A percentile compares a stretch with the other conserved stretches of the same genome.
These are phyloP conservation scores for Spiraea crenata DNA, from an alignment of 331 rosid genomes.

Conservation along the genomic window DNA sequence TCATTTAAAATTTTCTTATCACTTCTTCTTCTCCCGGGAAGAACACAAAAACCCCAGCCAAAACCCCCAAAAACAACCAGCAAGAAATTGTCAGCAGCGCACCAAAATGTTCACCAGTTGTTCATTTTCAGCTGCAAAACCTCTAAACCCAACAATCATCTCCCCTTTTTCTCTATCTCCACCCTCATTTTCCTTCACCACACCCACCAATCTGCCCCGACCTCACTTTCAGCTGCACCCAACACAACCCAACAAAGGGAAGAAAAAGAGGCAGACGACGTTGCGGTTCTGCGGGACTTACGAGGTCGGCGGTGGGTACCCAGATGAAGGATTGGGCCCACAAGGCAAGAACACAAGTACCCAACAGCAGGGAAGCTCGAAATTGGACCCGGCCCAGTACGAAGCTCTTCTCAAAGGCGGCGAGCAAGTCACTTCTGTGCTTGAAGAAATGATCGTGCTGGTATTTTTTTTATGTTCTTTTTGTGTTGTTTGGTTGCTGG, in stretches of 20 bases:
- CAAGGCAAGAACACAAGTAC: slow-evolving; percentile 9
- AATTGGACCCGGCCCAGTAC: slow-evolving; percentile 39
- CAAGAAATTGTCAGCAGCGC: slow-evolving; percentile 9
- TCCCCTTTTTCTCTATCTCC: neutral
- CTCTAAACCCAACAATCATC: neutral
- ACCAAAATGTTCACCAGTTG: slow-evolving; percentile 3
- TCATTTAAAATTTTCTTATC: too few species aligned
- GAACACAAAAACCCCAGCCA: slow-evolving; percentile 21
- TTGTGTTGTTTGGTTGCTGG: neutral
- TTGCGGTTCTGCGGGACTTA: slow-evolving; percentile 33
- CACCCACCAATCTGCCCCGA: neutral
- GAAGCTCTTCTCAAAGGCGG: slow-evolving; percentile 81
- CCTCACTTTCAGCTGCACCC: slow-evolving; percentile 13
- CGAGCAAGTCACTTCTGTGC: slow-evolving; percentile 87
- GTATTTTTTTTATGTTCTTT: slow-evolving; percentile 33
- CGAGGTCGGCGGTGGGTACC: slow-evolving; percentile 80
- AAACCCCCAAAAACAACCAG: slow-evolving; percentile 10
- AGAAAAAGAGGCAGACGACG: slow-evolving; percentile 4
- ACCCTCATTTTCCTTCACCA: neutral
- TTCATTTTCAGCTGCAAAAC: neutral
- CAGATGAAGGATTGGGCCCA: slow-evolving; percentile 39
- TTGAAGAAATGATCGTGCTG: slow-evolving; percentile 67
- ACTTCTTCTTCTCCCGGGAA: neutral
- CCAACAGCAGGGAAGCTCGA: slow-evolving; percentile 25
- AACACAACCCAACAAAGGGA: neutral